Evolutionary conservation across 345 rosid genomes (phyloP), one percentile per base, ranked within the genome.

Genomic region (Boechera divaricarpa): DNA sequence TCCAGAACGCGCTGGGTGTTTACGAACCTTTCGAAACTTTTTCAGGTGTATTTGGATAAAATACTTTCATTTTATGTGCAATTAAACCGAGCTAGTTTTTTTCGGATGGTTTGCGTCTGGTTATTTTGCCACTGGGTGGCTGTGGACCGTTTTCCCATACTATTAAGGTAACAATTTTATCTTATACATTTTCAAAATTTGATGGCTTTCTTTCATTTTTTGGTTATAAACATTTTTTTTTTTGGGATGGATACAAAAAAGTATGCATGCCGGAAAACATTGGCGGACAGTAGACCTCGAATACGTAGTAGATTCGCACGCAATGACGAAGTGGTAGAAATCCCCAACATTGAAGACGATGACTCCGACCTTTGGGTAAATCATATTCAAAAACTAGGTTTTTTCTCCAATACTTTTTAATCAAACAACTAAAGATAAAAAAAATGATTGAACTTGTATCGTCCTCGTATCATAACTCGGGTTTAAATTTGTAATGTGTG

Each of bases 251-350:
- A 58, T 57, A 75, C 13, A 38, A 58, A 38, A 53, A 58, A 92
- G 98, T 94, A 91, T 78, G 97, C 94, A 73, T 94, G 97, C 70
- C 88, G 98, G 28, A 91, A 94, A 88, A 89, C 95, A 35, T 87
- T 94, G 62, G 98, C 98, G 28, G 94, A 94, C 93, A 94, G 82
- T 79, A 79, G 98, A 53, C 96, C 94, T 0, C 87, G 98, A 21
- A 83, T 91, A 81, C 98, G 96, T 74, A 97, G 98, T 83, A 90
- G 98, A 76, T 94, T 94, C 77, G 98, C 97, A 33, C 93, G 97
- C 51, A 94, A 88, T 68, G 97, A 94, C 51, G 97, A 94, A 63
- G 47, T 70, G 8, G 44, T 48, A n/a, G 80, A 77, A 26, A 79
- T 87, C 36, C 83, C 83, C 10, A 49, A 66, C 59, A 85, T 87